Evolutionary conservation across 768 basidiomycete species (phyloP), one percentile per base, ranked within the genome.

Genomic region (Russula virescens): DNA sequence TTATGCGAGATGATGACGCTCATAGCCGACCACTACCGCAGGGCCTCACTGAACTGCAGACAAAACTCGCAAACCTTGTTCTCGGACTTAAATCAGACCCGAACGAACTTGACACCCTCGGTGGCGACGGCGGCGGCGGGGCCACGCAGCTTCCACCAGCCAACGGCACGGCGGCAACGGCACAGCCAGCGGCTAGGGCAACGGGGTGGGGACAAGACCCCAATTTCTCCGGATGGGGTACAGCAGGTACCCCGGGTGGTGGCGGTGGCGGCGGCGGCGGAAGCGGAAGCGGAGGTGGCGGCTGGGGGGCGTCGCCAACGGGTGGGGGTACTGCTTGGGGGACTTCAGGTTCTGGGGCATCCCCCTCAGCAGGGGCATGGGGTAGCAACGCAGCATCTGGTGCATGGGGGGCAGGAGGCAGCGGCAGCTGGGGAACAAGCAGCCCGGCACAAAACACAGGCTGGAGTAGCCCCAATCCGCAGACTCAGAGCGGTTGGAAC

Each of bases 31-130:
- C 55, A n/a, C 57, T 10, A 18, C 13, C 19, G 42, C 67, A 92
- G 87, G 91, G 91, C 51, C 79, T 93, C 23, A 79, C 82, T 38
- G 88, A 90, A 73, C 79, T 93, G 14, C 89, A 91, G 71, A 83
- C 82, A 43, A 93, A 93, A 71, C 76, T 93, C 31, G 91, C 88
- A 2, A 89, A 87, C 66, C 78, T 93, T 58, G 86, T 90, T 55
- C 80, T 90, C 49, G 88, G 85, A 11, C 78, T 92, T 14, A 90
- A 91, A 35, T 50, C 69, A 6, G 72, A 69, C 34, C 65, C 69
- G 3, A 68, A 69, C 38, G 73, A 89, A 46, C 71, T 81, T 42
- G 86, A 86, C 61, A 74, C 78, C 61, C 72, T 83, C 18, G 70
- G 77, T 1, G 72, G 71, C 43, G 76, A 74, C 61, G 77, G 34